A percentile compares a stretch with the other conserved stretches of the same genome.
These are phyloP conservation scores for Citrullus mucosospermus DNA, from an alignment of 306 rosid genomes.

Conservation along the genomic window DNA sequence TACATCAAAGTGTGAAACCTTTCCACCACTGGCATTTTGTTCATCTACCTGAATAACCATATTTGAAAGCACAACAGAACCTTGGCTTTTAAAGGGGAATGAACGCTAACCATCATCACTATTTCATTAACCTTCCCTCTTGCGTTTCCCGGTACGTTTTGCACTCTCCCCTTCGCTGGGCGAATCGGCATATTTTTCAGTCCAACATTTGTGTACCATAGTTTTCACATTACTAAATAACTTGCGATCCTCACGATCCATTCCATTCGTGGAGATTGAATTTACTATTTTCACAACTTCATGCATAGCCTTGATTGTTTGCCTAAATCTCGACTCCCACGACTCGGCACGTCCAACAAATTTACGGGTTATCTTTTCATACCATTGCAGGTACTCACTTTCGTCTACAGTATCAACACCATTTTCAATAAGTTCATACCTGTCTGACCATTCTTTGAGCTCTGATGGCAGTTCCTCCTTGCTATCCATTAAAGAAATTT, in stretches of 20 bases:
- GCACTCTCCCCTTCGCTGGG: conserved; percentile 34
- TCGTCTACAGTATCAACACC: conserved; percentile 27
- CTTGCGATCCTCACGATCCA: conserved; percentile 44
- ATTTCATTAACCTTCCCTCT: conserved; percentile 25
- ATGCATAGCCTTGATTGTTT: conserved; percentile 29
- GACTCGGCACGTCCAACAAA: conserved; percentile 57
- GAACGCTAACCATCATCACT: not conserved
- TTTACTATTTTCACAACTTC: conserved; percentile 57
- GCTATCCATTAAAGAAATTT: conserved; percentile 46
- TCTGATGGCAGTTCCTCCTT: conserved; percentile 34
- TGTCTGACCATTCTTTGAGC: conserved; percentile 48
- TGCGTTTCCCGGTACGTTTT: conserved; percentile 46
- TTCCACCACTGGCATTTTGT: not conserved
- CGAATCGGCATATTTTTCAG: conserved; percentile 42
- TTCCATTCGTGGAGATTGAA: conserved; percentile 39
- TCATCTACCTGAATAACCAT: not conserved
- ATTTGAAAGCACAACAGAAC: not conserved
- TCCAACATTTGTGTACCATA: conserved; percentile 44
- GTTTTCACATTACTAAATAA: conserved; percentile 46
- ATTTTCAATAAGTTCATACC: conserved; percentile 24
- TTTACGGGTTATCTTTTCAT: conserved; percentile 47
- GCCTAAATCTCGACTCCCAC: conserved; percentile 67
- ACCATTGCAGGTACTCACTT: conserved; percentile 49
- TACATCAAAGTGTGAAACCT: not conserved
- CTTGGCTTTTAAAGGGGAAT: not conserved